These are phyloP conservation scores for Phaffomyces antillensis DNA, from an alignment of 805 yeast species.

Conservation along the genomic window DNA sequence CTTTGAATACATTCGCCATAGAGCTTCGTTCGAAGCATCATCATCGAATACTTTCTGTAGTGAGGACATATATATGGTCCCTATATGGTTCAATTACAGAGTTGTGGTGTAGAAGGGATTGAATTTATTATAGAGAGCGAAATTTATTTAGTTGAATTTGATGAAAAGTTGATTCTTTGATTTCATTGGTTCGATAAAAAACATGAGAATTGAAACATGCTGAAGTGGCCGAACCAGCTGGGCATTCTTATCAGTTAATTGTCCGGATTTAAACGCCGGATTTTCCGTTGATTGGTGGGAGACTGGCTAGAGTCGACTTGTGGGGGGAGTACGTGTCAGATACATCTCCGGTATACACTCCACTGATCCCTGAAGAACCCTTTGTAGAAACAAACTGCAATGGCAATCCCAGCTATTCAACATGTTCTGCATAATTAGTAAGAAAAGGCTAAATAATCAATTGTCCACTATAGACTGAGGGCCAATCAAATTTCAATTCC, in stretches of 20 bases:
- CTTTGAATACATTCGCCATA: conserved; percentile 78
- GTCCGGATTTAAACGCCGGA: background rate
- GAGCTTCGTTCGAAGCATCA: conserved; percentile 39
- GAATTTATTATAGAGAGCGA: background rate
- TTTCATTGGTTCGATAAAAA: background rate
- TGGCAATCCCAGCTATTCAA: too few relatives aligned
- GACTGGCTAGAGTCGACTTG: background rate
- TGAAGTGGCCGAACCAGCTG: background rate
- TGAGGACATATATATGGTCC: background rate
- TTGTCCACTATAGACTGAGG: too few relatives aligned
- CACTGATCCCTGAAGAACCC: too few relatives aligned
- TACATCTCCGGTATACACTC: too few relatives aligned
- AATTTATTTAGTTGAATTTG: background rate
- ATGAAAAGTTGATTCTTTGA: background rate
- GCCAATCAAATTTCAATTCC: too few relatives aligned
- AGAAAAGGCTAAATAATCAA: too few relatives aligned
- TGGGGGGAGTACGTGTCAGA: background rate
- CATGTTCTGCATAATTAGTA: too few relatives aligned
- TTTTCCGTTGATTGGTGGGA: too few relatives aligned
- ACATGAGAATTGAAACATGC: background rate
- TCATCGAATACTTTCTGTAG: conserved; percentile 25
- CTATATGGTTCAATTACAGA: too few relatives aligned
- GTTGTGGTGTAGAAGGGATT: background rate
- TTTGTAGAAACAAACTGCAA: too few relatives aligned
- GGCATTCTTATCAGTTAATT: background rate